Conservation (phyloP, 192 early-diverging fungal species). For the Martensiomyces pterosporus region DNA sequence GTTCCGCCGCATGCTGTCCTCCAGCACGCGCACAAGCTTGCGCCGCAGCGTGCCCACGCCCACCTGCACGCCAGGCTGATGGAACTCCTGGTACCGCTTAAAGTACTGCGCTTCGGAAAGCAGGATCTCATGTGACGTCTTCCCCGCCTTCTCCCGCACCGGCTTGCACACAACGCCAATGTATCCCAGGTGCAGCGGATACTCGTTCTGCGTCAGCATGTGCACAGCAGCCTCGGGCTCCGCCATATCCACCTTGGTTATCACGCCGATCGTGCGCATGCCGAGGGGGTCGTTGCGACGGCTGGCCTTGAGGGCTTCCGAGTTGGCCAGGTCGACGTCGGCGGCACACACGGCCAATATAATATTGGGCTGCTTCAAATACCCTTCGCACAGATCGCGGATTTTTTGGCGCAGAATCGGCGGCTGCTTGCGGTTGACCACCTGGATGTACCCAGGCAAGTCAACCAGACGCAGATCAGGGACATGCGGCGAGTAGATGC, state of each 20-base stretch:
- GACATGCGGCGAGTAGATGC: conserved; percentile 79
- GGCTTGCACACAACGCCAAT: conserved; percentile 93
- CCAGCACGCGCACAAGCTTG: conserved; percentile 84
- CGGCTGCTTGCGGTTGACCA: conserved; percentile 79
- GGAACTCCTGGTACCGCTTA: conserved; percentile 52
- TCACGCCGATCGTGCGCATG: conserved; percentile 74
- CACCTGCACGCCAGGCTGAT: conserved; percentile 58
- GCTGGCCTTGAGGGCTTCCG: conserved; percentile 73
- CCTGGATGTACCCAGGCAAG: conserved; percentile 82
- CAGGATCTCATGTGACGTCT: conserved; percentile 22
- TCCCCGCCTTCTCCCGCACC: conserved; percentile 27
- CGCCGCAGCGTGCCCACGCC: conserved; percentile 84
- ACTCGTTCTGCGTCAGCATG: conserved; percentile 87
- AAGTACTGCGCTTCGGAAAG: conserved; percentile 61
- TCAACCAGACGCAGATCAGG: conserved; percentile 83
- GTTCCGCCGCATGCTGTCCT: conserved; percentile 85
- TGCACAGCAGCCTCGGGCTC: conserved; percentile 71
- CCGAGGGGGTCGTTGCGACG: conserved; percentile 77
- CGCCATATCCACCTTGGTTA: conserved; percentile 87
- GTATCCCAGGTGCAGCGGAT: conserved; percentile 91
- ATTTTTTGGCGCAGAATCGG: conserved; percentile 72
- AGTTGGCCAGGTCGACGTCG: conserved; percentile 84
- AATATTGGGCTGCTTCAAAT: conserved; percentile 76
- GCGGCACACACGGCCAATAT: conserved; percentile 82
- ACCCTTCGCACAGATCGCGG: conserved; percentile 77